Conservation (phyloP, 2,329 filamentous ascomycete genomes). For the Pseudocercospora fuligena region DNA sequence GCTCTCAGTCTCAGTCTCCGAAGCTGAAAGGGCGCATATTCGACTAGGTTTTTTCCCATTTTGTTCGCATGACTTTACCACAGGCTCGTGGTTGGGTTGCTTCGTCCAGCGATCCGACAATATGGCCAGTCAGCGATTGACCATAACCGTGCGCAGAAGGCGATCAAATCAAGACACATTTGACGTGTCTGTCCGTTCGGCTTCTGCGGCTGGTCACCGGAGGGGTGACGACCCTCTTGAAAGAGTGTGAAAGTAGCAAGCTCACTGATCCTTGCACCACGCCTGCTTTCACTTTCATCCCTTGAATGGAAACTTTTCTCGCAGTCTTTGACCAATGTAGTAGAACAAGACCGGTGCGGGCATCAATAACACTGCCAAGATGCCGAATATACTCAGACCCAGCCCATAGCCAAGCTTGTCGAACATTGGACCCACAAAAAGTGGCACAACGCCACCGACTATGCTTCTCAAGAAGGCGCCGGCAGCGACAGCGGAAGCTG, state of each 20-base stretch:
- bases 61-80: too few relatives aligned
- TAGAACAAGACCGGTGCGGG: slow-evolving; percentile 57
- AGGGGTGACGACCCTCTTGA: not conserved
- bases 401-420: slow-evolving; percentile 53
- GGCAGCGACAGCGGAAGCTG: slow-evolving; percentile 55
- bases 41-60: too few relatives aligned
- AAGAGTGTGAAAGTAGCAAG: not conserved
- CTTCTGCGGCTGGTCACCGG: too few relatives aligned
- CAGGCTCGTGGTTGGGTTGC: too few relatives aligned
- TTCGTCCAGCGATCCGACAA: too few relatives aligned
- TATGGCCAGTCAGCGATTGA: too few relatives aligned
- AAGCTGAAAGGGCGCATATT: too few relatives aligned
- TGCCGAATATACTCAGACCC: slow-evolving; percentile 54
- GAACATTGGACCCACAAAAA: slow-evolving; percentile 50
- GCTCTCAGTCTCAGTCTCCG: too few relatives aligned
- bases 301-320: slow-evolving; percentile 48
- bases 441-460: slow-evolving; percentile 52
- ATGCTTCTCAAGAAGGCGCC: slow-evolving; percentile 52
- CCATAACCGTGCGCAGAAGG: too few relatives aligned
- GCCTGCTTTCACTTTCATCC: slow-evolving; percentile 15
- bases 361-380: slow-evolving; percentile 49
- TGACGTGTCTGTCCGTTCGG: too few relatives aligned
- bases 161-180: too few relatives aligned
- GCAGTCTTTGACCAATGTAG: slow-evolving; percentile 50
- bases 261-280: too few relatives aligned